phyloP scores from a whole-genome alignment of 2,329 filamentous ascomycete genomes.

The Thielaviopsis musarum region DNA sequence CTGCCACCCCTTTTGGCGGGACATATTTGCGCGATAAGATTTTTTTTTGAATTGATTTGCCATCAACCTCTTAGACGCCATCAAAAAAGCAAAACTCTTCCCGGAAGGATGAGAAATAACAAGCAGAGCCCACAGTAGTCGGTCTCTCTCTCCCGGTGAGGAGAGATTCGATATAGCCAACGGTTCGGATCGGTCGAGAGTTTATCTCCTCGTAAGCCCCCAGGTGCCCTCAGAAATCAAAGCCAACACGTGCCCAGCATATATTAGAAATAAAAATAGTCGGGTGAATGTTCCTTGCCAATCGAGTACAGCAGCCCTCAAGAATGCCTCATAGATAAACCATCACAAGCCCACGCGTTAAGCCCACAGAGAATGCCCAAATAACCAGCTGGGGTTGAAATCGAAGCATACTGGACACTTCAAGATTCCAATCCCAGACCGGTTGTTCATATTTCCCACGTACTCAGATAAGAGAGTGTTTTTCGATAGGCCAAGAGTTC shows the following conservation, averaged over 20 bases:
- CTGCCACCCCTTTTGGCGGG: background rate
- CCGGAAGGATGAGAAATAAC: background rate
- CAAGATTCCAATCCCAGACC: background rate
- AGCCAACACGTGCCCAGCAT: slow-evolving; percentile 7
- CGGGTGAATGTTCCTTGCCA: slow-evolving; percentile 12
- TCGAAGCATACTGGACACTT: background rate
- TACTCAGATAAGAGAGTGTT: background rate
- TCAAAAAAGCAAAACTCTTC: slow-evolving; percentile 2
- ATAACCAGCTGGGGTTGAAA: background rate
- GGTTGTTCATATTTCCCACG: background rate
- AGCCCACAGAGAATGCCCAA: slow-evolving; percentile 11
- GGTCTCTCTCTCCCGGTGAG: background rate
- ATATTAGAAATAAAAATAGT: background rate
- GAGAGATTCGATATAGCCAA: slow-evolving; percentile 6
- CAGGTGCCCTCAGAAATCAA: slow-evolving; percentile 13
- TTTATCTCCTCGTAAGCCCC: slow-evolving; percentile 13
- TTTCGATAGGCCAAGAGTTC: background rate
- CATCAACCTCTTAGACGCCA: background rate
- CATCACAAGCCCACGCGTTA: slow-evolving; percentile 10
- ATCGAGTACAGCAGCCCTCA: slow-evolving; percentile 12
- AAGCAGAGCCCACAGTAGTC: slow-evolving; percentile 6
- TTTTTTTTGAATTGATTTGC: slow-evolving; percentile 1
- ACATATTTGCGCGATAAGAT: background rate
- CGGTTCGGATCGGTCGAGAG: slow-evolving; percentile 11
- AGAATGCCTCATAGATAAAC: slow-evolving; percentile 13